Evolutionary conservation across 192 early-diverging fungal species (phyloP).

Genomic region (Coemansia sp.): DNA sequence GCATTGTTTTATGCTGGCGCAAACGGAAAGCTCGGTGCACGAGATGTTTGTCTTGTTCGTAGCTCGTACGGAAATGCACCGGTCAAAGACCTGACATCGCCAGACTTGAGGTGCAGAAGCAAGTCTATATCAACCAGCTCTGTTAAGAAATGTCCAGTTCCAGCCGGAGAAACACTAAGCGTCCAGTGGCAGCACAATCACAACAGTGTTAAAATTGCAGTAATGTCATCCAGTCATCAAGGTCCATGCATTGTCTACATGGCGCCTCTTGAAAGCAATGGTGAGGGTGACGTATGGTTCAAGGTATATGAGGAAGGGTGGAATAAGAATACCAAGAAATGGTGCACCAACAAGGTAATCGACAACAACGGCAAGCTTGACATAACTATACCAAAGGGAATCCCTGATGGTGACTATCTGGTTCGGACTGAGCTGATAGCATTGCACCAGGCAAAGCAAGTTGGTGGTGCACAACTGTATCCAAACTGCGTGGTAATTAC

Average conservation of each 20-base stretch:
- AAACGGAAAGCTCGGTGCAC: background rate
- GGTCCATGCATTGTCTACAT: slow-evolving; percentile 35
- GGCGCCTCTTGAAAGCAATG: slow-evolving; percentile 17
- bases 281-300: slow-evolving; percentile 23
- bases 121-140: background rate
- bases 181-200: slow-evolving; percentile 17
- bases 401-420: slow-evolving; percentile 22
- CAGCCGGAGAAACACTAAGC: slow-evolving; percentile 6
- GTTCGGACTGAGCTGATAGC: slow-evolving; percentile 27
- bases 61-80: slow-evolving; percentile 7
- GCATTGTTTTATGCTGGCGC: background rate
- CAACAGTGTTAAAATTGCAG: background rate
- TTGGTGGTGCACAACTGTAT: slow-evolving; percentile 24
- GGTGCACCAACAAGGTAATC: slow-evolving; percentile 24
- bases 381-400: slow-evolving; percentile 17
- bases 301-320: slow-evolving; percentile 37
- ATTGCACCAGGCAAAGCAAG: slow-evolving; percentile 10
- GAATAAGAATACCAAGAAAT: background rate
- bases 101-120: slow-evolving; percentile 19
- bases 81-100: slow-evolving; percentile 6
- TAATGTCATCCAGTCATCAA: slow-evolving; percentile 15
- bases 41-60: background rate
- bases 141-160: slow-evolving; percentile 6
- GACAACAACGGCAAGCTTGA: slow-evolving; percentile 11
- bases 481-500: slow-evolving; percentile 29